Evolutionary conservation across 192 early-diverging fungal species (phyloP), one percentile per base, ranked within the genome.

Genomic region (Backusella circina): DNA sequence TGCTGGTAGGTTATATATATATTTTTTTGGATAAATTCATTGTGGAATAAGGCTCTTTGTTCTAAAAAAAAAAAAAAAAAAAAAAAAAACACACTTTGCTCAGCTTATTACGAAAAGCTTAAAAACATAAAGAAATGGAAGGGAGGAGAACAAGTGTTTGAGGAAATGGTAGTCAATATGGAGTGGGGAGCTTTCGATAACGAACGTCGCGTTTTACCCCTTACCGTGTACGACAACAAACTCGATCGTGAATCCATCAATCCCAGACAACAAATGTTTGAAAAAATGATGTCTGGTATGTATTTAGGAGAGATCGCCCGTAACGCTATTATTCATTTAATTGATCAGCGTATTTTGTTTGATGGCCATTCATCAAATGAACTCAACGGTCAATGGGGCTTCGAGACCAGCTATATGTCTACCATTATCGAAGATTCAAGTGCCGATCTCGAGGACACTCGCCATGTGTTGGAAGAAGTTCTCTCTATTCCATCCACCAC

Each of bases 101-200:
- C 35, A 88, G 95, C 77, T 66, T 87, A 89, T 93, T 94, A 88
- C 81, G 89, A 90, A 72, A 75, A 76, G 37, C 70, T 50, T 47
- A 74, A 51, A n/a, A 83, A 72, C 79, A 86, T 79, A 76, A 84
- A 82, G 54, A 83, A 80, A 21, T 82, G 87, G 68, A 75, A 86
- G 64, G 66, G 70, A 9, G 68, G 70, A n/a, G 41, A 69, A 2
- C 41, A 50, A 21, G 37, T 32, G 7, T 69, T 77, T 8, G 67
- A 80, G 10, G 89, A 93, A 70, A 96, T 98, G 95, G 88, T 95
- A 69, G 87, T 98, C 82, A 98, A 97, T 80, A 95, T 90, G 75
- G 96, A 98, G 78, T 98, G 96, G 96, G 96, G 96, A 78, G 94
- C 93, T 35, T 96, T 93, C 79, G 94, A 95, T 82, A 87, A 89